Base-by-base conservation (phyloP, 2,329 filamentous ascomycete genomes). In the Pyricularia sp. region DNA sequence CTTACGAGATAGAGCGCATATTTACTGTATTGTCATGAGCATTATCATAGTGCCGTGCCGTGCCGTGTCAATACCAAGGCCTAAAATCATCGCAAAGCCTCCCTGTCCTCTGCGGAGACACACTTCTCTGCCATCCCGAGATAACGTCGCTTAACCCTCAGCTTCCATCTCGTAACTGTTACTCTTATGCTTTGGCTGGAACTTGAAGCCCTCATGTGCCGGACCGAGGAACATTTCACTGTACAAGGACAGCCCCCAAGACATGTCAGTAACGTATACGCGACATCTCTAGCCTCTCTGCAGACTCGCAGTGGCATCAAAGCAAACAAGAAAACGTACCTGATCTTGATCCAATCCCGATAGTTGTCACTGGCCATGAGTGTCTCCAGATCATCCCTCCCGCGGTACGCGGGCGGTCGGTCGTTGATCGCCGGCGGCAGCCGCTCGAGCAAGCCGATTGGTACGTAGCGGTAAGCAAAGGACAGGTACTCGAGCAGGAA, bases 141-240 rank as follows among this genome's bases (percentile, higher is more conserved):
- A 25, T 7, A 14, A 26, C 17, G 10, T 14, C 36, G 64, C 20
- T 67, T 26, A 67, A 30, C 65, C 65, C 28, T 67, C 65, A 12
- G 65, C 65, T 42, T 93, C 92, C 66, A 91, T 88, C 74, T 94
- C 91, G 76, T 97, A 97, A 68, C 90, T 87, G 77, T 97, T 96
- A 65, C 92, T 95, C 83, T 97, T 98, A 83, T 99, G 95, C 84
- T 99, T 99, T 3, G 95, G 95, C 81, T 94, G 89, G 81, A 98
- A 99, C 73, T 91, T 90, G 85, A 98, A 99, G 74, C 92, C 90
- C 58, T 92, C 89, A 73, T 97, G 92, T 7, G 93, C 92, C 64
- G 93, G 93, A 9, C 95, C 95, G 23, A 99, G 85, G 83, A 96
- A 99, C 93, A 99, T 98, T 78, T 99, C 95, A 78, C 94, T 97